phyloP scores from a whole-genome alignment of 2,329 filamentous ascomycete species.

The Capronia americana region DNA sequence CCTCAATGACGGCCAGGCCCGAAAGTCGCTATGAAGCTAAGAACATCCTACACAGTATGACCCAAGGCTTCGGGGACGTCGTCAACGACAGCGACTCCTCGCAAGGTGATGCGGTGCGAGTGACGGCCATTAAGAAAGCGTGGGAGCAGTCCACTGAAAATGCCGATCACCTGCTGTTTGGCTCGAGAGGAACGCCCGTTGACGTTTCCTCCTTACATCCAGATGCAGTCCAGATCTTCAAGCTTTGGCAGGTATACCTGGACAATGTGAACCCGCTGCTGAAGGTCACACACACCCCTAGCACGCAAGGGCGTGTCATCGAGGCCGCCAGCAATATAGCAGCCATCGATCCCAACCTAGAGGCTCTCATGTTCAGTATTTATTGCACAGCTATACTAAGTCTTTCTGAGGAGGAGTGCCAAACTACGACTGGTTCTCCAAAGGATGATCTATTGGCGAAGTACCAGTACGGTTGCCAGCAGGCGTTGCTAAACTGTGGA shows the following conservation, averaged over 20 bases:
- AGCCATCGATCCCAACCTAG: slow-evolving; percentile 62
- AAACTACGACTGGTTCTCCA: slow-evolving; percentile 47
- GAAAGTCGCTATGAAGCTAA: slow-evolving; percentile 43
- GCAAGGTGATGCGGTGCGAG: slow-evolving; percentile 44
- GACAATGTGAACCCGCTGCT: slow-evolving; percentile 72
- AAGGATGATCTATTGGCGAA: slow-evolving; percentile 53
- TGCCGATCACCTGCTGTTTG: slow-evolving; percentile 62
- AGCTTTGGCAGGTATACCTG: slow-evolving; percentile 71
- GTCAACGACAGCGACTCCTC: slow-evolving; percentile 45
- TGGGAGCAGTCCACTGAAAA: slow-evolving; percentile 54
- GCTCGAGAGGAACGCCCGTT: slow-evolving; percentile 49
- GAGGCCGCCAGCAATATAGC: slow-evolving; percentile 64
- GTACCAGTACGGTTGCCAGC: slow-evolving; percentile 55
- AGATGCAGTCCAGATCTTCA: slow-evolving; percentile 60
- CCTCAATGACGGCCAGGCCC: slow-evolving; percentile 39
- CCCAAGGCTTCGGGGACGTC: slow-evolving; percentile 43
- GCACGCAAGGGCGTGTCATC: slow-evolving; percentile 67
- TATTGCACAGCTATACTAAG: slow-evolving; percentile 67
- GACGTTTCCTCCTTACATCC: slow-evolving; percentile 50
- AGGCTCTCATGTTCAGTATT: slow-evolving; percentile 73
- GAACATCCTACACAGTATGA: slow-evolving; percentile 57
- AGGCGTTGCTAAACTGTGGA: slow-evolving; percentile 53
- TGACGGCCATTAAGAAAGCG: slow-evolving; percentile 50
- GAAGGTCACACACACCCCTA: slow-evolving; percentile 72
- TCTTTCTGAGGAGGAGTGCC: slow-evolving; percentile 62